Base-by-base conservation (phyloP, 176 grass and related monocot species). In the Areca catechu region DNA sequence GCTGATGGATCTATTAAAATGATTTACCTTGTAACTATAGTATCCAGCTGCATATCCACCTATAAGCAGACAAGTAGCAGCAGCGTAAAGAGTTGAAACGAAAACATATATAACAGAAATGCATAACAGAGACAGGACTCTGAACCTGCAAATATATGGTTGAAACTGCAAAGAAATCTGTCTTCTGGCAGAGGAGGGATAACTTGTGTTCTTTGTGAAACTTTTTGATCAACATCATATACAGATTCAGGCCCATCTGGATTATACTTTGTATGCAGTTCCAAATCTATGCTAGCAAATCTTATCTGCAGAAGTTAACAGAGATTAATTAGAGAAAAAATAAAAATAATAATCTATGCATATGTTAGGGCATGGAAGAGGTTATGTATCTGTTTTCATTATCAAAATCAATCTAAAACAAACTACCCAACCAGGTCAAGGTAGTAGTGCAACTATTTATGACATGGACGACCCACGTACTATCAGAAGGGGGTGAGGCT, bases 1-100 rank as follows among this genome's bases (percentile, higher is more conserved):
- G 9, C 10, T 12, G 9, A 43, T 12, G 34, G 28, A 30, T 30
- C 28, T 30, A 30, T 30, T 30, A 30, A 7, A 34, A 21, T 17
- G 49, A 67, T 22, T 15, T 79, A 97, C 92, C 92, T 97, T 97
- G 78, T 91, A 97, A 67, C 92, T 97, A 56, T 97, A 97, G 72
- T 97, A 97, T 59, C 92, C 92, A 66, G 92, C 92, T 72, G 92
- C 86, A 82, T 97, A 97, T 58, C 92, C 92, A 77, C 83, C 92
- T 97, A 74, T 30, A 56, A 60, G 30, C 20, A 43, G 9, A 34
- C 4, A 61, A 19, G 68, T n/a, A 19, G 25, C 1, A 55, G 56
- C 20, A 28, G 7, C 63, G 53, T 9, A 30, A 29, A 50, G n/a
- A 78, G 49, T 2, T 56, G n/a, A 28, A 63, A 50, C 0, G 22